These are phyloP conservation scores for Colletotrichum higginsianum DNA, from an alignment of 2,329 filamentous ascomycete species.

Conservation along the genomic window DNA sequence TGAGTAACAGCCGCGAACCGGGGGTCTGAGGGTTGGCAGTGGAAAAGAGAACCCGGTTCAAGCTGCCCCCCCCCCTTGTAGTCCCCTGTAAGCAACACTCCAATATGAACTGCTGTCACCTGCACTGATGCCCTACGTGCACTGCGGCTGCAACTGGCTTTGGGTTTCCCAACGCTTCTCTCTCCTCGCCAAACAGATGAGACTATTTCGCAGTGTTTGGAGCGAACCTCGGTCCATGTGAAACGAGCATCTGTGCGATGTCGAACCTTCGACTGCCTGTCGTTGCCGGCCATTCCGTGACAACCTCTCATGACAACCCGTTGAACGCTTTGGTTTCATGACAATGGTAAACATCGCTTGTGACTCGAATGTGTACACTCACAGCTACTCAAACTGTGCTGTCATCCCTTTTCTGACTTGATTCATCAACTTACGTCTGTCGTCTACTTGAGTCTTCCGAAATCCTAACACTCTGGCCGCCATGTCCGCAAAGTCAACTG, in stretches of 20 bases:
- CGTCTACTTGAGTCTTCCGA: not conserved
- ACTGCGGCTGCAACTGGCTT: not conserved
- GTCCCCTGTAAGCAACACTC: not conserved
- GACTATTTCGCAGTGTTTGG: not conserved
- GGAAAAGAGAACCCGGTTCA: too few relatives aligned
- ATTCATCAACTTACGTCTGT: not conserved
- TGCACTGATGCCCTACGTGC: not conserved
- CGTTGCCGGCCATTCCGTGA: not conserved
- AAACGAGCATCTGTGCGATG: slow-evolving; percentile 15
- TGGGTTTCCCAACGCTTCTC: not conserved
- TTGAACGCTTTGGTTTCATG: not conserved
- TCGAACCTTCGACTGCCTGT: not conserved
- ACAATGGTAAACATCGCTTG: not conserved
- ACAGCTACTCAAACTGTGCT: too few relatives aligned
- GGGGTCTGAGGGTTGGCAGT: too few relatives aligned
- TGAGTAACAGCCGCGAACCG: not conserved
- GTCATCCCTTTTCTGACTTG: not conserved
- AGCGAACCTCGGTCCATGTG: slow-evolving; percentile 8
- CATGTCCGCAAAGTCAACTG: slow-evolving; percentile 1
- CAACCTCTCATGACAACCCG: not conserved
- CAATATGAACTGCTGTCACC: not conserved
- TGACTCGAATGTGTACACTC: not conserved
- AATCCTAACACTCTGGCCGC: not conserved
- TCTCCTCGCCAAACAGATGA: not conserved
- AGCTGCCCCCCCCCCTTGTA: too few relatives aligned